Conservation (phyloP, 148 eudicot genomes). For the Mesembryanthemum crystallinum region DNA sequence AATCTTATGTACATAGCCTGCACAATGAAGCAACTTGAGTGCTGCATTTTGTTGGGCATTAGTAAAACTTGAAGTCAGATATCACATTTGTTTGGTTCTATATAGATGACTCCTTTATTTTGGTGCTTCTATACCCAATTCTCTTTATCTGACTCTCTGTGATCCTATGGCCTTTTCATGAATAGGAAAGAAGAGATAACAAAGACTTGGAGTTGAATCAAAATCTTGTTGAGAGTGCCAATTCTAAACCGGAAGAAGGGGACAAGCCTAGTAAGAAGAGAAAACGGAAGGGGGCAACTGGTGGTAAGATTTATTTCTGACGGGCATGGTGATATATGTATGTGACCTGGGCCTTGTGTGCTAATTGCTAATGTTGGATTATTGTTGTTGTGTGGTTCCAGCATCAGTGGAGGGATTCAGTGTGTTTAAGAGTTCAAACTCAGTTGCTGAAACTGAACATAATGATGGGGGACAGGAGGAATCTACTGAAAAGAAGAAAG, state of each 20-base stretch:
- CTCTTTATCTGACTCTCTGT: neutral
- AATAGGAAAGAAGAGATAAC: constrained; percentile 57
- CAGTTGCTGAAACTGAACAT: constrained; percentile 30
- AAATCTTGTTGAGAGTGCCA: constrained; percentile 22
- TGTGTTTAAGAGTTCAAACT: constrained; percentile 62
- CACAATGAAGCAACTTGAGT: neutral
- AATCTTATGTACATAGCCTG: neutral
- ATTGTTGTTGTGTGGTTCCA: constrained; percentile 17
- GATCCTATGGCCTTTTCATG: neutral
- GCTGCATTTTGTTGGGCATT: too few species aligned
- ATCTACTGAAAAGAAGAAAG: constrained; percentile 50
- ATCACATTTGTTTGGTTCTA: neutral
- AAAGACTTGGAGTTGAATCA: constrained; percentile 29
- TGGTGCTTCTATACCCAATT: constrained; percentile 6
- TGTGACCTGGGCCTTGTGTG: neutral
- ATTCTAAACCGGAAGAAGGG: constrained; percentile 32
- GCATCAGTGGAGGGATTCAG: constrained; percentile 74
- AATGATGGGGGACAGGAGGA: constrained; percentile 36
- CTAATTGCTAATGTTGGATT: neutral
- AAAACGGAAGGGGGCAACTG: constrained; percentile 50
- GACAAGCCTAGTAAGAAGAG: constrained; percentile 52
- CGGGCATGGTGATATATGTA: neutral
- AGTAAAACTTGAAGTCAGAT: too few species aligned
- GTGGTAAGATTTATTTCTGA: constrained; percentile 37
- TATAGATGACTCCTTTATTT: neutral